Evolutionary conservation across 1,284 basidiomycete species (phyloP).

Genomic region (Cystobasidium slooffiae): DNA sequence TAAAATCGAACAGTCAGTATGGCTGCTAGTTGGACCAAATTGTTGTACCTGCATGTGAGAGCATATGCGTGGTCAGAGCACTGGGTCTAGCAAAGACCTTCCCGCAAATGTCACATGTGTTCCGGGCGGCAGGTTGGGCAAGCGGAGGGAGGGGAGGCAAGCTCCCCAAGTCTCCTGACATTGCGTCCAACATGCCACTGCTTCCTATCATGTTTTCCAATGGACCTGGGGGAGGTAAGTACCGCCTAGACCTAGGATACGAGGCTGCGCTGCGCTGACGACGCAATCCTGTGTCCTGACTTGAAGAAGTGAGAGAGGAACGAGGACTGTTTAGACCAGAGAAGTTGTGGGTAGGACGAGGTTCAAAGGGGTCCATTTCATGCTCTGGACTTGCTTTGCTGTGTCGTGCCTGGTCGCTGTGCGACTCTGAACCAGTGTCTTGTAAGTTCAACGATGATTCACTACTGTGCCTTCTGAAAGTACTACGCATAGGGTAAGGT

Average conservation of each 20-base stretch:
- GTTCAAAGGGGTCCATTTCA: neutral
- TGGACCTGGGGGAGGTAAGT: neutral
- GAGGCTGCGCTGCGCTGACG: neutral
- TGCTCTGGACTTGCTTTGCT: neutral
- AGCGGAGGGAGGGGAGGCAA: too few relatives aligned
- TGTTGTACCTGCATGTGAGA: neutral
- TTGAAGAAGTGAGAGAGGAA: too few relatives aligned
- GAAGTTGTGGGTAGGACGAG: neutral
- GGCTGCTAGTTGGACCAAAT: neutral
- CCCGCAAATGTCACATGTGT: slow-evolving; percentile 28
- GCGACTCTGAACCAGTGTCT: neutral
- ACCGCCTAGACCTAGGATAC: neutral
- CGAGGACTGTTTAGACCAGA: neutral
- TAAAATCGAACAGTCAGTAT: neutral
- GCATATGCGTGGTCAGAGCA: slow-evolving; percentile 25
- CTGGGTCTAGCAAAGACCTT: slow-evolving; percentile 32
- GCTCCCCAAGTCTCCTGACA: too few relatives aligned
- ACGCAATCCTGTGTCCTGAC: neutral
- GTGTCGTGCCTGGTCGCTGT: neutral
- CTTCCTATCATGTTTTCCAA: slow-evolving; percentile 6
- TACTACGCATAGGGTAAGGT: neutral
- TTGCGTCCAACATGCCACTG: neutral
- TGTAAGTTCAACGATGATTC: neutral
- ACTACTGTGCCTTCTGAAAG: neutral
- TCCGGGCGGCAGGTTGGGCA: neutral